Base-by-base conservation (phyloP, 2,329 filamentous ascomycete species). In the Clonostachys solani region DNA sequence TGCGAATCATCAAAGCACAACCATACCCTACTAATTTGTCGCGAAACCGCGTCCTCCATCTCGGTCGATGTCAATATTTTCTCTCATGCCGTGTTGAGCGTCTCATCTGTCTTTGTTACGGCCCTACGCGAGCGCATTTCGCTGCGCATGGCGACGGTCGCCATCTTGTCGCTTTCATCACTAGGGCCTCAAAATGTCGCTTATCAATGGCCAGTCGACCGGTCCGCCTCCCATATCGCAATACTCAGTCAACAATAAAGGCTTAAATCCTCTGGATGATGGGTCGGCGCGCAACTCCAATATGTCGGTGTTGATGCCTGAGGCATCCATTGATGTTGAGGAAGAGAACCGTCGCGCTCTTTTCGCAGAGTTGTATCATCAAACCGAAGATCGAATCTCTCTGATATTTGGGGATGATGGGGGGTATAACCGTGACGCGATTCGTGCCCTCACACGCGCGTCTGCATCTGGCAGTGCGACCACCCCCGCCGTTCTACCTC, bases 341-440 rank as follows among this genome's bases (percentile, higher is more conserved):
- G 86, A 90, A 44, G 87, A 92, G 63, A 79, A 81, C 56, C 78
- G 83, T 63, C 85, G 87, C 67, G 77, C 82, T 60, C 74, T 84
- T 61, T 94, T 96, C 67, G 81, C 83, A 63, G 83, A 89, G 49
- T 73, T 92, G 47, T 96, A 88, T 75, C 81, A 81, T 61, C 81
- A 81, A 66, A 86, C 82, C 58, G 90, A 96, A 68, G 78, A 82
- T 56, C 86, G 83, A 68, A 84, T 96, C 60, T 80, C 83, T 52
- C 74, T 82, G 40, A 73, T 96, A n/a, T 95, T 96, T 63, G 61
- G 69, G 58, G 71, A 78, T 52, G 72, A 81, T 62, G 73, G 80
- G 59, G 66, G 65, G 50, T 76, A 81, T 56, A 74, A 82, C 53
- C 55, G 63, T 50, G 59, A 68, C 52, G 74, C 72, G 47, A 79